Percentiles rank a stretch among this genome's conserved stretches.
phyloP scores from a whole-genome alignment of 2,329 filamentous ascomycete species.

The Cladobotryum mycophilum region DNA sequence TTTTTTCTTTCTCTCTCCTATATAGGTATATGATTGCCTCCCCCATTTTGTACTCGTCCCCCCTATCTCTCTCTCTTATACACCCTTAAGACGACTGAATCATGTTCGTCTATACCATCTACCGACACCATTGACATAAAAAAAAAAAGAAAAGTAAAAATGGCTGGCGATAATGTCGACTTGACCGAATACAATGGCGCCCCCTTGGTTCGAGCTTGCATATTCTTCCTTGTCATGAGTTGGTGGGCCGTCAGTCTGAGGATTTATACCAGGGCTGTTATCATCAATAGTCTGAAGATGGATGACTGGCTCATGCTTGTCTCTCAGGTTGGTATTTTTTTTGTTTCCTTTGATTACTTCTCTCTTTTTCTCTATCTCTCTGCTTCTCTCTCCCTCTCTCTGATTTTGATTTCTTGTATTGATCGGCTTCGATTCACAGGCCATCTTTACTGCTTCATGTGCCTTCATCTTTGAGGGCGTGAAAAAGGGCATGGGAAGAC shows the following conservation, averaged over 20 bases:
- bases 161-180: constrained; percentile 28
- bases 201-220: constrained; percentile 30
- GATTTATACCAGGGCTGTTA: constrained; percentile 36
- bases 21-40: too few relatives aligned
- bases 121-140: too few relatives aligned
- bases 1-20: too few relatives aligned
- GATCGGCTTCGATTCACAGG: constrained; percentile 19
- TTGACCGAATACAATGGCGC: constrained; percentile 34
- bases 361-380: too few relatives aligned
- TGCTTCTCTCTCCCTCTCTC: too few relatives aligned
- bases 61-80: too few relatives aligned
- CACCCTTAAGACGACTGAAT: neutral
- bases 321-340: constrained; percentile 42
- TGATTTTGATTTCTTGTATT: too few relatives aligned
- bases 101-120: constrained; percentile 1
- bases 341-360: neutral
- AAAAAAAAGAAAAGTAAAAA: constrained; percentile 9
- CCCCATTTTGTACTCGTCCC: too few relatives aligned
- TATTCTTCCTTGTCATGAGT: constrained; percentile 32
- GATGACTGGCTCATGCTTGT: constrained; percentile 51
- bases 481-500: constrained; percentile 37
- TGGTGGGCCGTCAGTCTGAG: constrained; percentile 38
- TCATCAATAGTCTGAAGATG: constrained; percentile 40
- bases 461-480: constrained; percentile 40
- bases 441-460: constrained; percentile 42